Conservation (phyloP, 306 rosid species). For the Cucurbita ficifolia region DNA sequence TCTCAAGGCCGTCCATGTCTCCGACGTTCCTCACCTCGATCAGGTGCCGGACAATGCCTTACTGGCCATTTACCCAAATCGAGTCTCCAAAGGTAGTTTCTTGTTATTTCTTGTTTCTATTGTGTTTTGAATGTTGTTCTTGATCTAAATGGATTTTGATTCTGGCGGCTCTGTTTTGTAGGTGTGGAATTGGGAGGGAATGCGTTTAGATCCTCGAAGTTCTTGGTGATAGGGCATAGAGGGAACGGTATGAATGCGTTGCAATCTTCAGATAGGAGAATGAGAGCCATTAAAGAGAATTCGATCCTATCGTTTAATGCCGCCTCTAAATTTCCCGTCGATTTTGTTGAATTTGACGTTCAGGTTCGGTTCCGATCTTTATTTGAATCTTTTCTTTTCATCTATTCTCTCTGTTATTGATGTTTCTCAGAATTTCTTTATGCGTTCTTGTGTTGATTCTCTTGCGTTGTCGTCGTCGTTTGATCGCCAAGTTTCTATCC, state of each 20-base stretch:
- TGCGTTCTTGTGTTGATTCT: neutral
- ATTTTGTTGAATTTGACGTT: conserved; percentile 42
- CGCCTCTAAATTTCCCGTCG: conserved; percentile 29
- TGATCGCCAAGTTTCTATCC: neutral
- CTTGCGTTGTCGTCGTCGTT: neutral
- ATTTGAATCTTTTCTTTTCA: too few species aligned
- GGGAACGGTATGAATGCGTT: conserved; percentile 42
- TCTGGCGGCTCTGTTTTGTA: neutral
- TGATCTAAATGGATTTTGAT: neutral
- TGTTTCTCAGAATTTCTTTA: neutral
- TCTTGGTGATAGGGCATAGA: conserved; percentile 40
- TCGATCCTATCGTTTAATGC: conserved; percentile 36
- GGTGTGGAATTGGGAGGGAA: conserved; percentile 28
- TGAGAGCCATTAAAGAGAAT: conserved; percentile 37
- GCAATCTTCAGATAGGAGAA: conserved; percentile 31
- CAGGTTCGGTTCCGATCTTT: conserved; percentile 24
- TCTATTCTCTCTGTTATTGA: neutral
- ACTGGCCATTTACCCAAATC: conserved; percentile 12
- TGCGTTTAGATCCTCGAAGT: conserved; percentile 17
- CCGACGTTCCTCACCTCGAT: conserved; percentile 43
- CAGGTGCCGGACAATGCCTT: conserved; percentile 32
- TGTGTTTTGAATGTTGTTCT: neutral
- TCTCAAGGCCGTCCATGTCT: conserved; percentile 39
- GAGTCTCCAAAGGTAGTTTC: conserved; percentile 20
- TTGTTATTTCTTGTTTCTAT: neutral